Evolutionary conservation across 2,329 filamentous ascomycete species (phyloP), one percentile per base, ranked within the genome.

Genomic region (Diplodia mutila): DNA sequence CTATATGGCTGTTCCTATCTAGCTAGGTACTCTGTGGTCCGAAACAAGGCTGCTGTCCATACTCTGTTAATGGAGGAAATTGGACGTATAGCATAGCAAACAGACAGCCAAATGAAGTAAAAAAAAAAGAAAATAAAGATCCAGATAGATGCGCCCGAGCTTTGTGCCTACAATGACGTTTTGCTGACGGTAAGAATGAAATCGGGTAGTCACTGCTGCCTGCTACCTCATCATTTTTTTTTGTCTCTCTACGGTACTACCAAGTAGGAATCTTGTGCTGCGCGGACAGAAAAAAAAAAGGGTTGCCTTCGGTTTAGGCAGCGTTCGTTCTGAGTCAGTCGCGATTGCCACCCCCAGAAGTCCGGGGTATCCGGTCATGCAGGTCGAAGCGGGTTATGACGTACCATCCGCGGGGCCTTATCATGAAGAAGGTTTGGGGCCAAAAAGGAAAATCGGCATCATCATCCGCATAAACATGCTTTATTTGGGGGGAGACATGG

Each of bases 61-160:
- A 23, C 21, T 52, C 49, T 52, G 11, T 52, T 52, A 23, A 27
- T 27, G 8, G 21, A 52, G 49, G 49, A 52, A 8, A 52, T 14
- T n/a, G 25, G 21, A 52, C 21, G 21, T 21, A 21, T 9, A 46
- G 42, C 42, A n/a, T 46, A 46, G 14, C 18, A 42, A 29, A 29
- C 6, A 46, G 42, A n/a, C 25, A 23, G 29, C 25, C 16, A 32
- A 54, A 54, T n/a, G 29, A 54, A 18, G 9, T 11, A 32, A 54
- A 52, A 54, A 54, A n/a, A 55, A 21, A n/a, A n/a, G n/a, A 16
- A 37, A 55, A 55, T 55, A 34, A 55, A 23, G 39, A 55, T 23
- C 23, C 37, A 59, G 14, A 46, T 12, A 6, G 4, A 46, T 18
- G 32, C n/a, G 52, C 52, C 52, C 12, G 9, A 12, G 55, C 51